phyloP scores from a whole-genome alignment of 2,329 filamentous ascomycete species.

The Knufia fluminis region DNA sequence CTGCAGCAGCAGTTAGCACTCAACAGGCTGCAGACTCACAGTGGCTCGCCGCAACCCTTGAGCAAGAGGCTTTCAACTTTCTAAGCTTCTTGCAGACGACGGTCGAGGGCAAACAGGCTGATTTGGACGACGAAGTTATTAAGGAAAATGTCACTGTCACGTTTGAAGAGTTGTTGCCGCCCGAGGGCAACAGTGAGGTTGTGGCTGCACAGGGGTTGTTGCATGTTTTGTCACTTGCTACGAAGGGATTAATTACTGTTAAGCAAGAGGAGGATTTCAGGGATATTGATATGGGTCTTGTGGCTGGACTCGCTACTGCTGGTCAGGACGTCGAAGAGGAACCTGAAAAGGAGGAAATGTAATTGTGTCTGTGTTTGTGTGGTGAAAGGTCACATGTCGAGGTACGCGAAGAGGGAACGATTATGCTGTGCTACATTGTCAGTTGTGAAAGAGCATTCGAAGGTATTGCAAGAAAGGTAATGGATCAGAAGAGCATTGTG shows the following conservation, averaged over 20 bases:
- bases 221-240: constrained; percentile 63
- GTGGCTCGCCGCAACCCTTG: constrained; percentile 45
- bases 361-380: no score
- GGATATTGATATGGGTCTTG: constrained; percentile 26
- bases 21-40: constrained; percentile 40
- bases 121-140: not conserved
- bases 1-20: constrained; percentile 39
- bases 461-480: no score
- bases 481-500: no score
- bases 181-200: constrained; percentile 42
- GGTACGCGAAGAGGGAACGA: no score
- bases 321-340: not conserved
- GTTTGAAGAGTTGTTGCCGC: constrained; percentile 63
- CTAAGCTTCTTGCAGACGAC: constrained; percentile 47
- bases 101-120: constrained; percentile 29
- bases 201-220: constrained; percentile 68
- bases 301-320: not conserved
- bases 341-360: no score
- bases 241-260: constrained; percentile 54
- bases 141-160: constrained; percentile 25
- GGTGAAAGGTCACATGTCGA: no score
- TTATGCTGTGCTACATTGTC: no score
- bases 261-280: constrained; percentile 46
- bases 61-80: constrained; percentile 54
- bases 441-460: no score